These are phyloP conservation scores for Tricholoma sp. DNA, from an alignment of 768 basidiomycete genomes.

Conservation along the genomic window DNA sequence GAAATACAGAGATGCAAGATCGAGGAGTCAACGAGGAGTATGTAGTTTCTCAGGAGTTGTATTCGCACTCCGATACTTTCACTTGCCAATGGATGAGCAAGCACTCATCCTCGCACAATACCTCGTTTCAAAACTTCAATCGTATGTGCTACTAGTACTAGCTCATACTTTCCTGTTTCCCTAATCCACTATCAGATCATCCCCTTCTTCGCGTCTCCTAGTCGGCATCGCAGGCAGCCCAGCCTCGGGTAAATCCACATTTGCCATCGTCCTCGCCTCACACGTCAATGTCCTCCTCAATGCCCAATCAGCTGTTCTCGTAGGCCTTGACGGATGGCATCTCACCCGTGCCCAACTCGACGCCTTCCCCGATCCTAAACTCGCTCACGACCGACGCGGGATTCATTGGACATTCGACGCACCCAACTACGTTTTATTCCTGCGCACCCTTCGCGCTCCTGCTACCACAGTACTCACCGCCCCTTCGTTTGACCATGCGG, in stretches of 20 bases:
- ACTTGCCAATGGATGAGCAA: conserved; percentile 32
- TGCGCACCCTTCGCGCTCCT: conserved; percentile 44
- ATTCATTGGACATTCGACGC: conserved; percentile 91
- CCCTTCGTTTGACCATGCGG: conserved; percentile 81
- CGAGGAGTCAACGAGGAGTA: no score
- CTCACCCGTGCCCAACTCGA: conserved; percentile 75
- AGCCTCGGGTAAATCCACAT: conserved; percentile 82
- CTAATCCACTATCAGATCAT: conserved; percentile 23
- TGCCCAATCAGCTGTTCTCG: conserved; percentile 44
- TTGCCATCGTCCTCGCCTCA: conserved; percentile 55
- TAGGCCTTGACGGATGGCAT: conserved; percentile 93
- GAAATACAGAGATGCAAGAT: no score
- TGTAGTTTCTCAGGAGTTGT: no score
- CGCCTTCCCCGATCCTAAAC: conserved; percentile 64
- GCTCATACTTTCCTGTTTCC: not conserved
- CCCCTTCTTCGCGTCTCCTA: conserved; percentile 44
- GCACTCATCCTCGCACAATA: conserved; percentile 33
- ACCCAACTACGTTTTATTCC: conserved; percentile 62
- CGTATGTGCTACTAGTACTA: conserved; percentile 24
- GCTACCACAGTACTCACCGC: conserved; percentile 42
- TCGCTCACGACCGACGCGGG: conserved; percentile 79
- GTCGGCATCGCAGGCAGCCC: conserved; percentile 77
- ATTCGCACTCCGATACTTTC: not conserved
- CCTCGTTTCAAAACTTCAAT: conserved; percentile 30
- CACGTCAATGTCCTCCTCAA: conserved; percentile 43